Base-by-base conservation (phyloP, 257 asterid genomes). In the Avicennia marina region DNA sequence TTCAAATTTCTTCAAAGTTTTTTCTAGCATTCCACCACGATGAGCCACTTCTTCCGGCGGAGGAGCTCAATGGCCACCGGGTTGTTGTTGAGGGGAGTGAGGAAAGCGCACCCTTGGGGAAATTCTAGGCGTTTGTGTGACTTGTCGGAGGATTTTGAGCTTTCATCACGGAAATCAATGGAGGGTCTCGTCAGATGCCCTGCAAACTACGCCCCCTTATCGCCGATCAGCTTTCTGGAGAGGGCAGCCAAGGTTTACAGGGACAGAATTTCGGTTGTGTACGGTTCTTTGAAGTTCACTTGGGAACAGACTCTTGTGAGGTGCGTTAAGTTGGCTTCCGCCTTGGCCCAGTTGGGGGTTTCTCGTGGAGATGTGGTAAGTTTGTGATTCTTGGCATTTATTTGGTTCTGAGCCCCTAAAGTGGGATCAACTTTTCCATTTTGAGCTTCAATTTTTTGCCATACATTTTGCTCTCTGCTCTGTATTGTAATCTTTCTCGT, bases 241-340 rank as follows among this genome's bases (percentile, higher is more conserved):
- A 75, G 84, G 64, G 84, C 85, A 6, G 76, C 85, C 0, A 69
- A 64, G 64, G 82, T 81, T 27, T 81, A 68, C 54, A 49, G 84
- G 50, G 82, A 75, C 24, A 60, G 65, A 12, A 81, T 76, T 8
- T 77, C 88, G n/a, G 69, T 81, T 38, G 80, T 81, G 22, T 75
- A 72, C 33, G 82, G 82, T 8, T 60, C 75, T 29, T 5, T 56
- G 26, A 24, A 42, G 7, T 75, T 66, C 50, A 81, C 76, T 24
- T 78, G 85, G 85, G 66, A 36, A 2, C 59, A 81, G 56, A 81
- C 85, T 17, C 70, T 32, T 13, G 4, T 45, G n/a, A 53, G 88
- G 54, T 81, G 80, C 41, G 26, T 72, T 0, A 69, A 78, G 59
- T 66, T 81, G 11, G 88, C 88, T 26, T 78, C 85, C 32, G 85